Evolutionary conservation across 805 yeast species (phyloP).

Genomic region (Yamadazyma ubonensis): DNA sequence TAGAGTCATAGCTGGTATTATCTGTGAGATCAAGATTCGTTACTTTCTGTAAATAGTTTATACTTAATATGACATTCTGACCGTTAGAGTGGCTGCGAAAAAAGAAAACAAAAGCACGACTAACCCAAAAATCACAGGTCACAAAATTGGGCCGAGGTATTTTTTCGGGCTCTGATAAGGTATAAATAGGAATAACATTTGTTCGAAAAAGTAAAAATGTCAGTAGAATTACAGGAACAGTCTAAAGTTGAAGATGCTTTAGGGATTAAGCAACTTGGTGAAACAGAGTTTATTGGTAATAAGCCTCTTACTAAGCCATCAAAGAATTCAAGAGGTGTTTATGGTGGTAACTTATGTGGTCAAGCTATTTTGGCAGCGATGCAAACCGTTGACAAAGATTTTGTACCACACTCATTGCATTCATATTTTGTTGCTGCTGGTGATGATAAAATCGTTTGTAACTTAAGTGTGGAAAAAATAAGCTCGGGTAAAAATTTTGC

Average conservation of each 20-base stretch:
- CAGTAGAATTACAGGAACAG: constrained; percentile 1
- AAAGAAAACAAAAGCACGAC: not conserved
- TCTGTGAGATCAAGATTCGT: constrained; percentile 27
- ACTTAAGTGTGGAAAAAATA: constrained; percentile 33
- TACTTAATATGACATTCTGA: too few species aligned
- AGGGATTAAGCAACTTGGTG: constrained; percentile 11
- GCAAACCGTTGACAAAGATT: constrained; percentile 24
- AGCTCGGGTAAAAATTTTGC: constrained; percentile 37
- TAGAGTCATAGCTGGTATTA: constrained; percentile 29
- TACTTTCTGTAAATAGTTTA: constrained; percentile 18
- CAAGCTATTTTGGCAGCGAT: constrained; percentile 41
- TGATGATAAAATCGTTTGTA: constrained; percentile 27
- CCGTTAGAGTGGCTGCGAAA: not conserved
- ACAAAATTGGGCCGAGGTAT: not conserved
- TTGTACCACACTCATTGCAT: constrained; percentile 43
- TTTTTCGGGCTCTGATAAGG: too few species aligned
- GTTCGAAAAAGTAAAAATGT: not conserved
- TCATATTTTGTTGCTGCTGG: constrained; percentile 41
- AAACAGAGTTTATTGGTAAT: constrained; percentile 20
- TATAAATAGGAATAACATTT: too few species aligned
- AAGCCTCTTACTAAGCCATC: constrained; percentile 31
- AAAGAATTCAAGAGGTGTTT: constrained; percentile 36
- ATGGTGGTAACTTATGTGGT: constrained; percentile 41
- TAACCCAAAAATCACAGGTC: not conserved
- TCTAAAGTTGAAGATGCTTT: constrained; percentile 9